phyloP scores from a whole-genome alignment of 371 early-diverging fungal species.

The Mucor mucedo region DNA sequence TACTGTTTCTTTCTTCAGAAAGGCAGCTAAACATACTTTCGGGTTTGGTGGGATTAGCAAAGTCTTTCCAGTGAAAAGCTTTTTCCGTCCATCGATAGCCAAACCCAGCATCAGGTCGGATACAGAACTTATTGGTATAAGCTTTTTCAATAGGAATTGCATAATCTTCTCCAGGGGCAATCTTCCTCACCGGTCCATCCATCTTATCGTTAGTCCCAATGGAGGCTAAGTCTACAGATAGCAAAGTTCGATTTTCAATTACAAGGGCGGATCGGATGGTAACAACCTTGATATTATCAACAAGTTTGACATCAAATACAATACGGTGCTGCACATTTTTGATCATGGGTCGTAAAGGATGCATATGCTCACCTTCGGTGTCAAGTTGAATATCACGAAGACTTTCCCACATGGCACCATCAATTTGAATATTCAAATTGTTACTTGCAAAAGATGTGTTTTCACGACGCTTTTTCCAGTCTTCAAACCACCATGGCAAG shows the following conservation, averaged over 20 bases:
- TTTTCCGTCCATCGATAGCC: slow-evolving; percentile 80
- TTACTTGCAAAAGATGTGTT: slow-evolving; percentile 53
- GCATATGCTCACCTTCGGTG: slow-evolving; percentile 80
- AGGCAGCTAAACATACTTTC: slow-evolving; percentile 34
- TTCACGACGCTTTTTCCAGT: slow-evolving; percentile 93
- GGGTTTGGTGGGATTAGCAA: slow-evolving; percentile 50
- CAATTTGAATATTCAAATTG: slow-evolving; percentile 82
- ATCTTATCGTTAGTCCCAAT: slow-evolving; percentile 68
- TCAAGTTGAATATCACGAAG: slow-evolving; percentile 88
- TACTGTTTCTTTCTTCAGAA: slow-evolving; percentile 48
- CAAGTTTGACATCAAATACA: slow-evolving; percentile 85
- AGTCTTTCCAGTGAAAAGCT: slow-evolving; percentile 74
- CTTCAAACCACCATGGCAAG: slow-evolving; percentile 93
- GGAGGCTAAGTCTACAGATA: slow-evolving; percentile 82
- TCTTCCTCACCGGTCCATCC: slow-evolving; percentile 50
- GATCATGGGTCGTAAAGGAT: slow-evolving; percentile 79
- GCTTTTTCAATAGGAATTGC: slow-evolving; percentile 88
- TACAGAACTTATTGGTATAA: slow-evolving; percentile 75
- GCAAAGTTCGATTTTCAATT: slow-evolving; percentile 79
- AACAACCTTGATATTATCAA: slow-evolving; percentile 89
- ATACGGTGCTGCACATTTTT: slow-evolving; percentile 82
- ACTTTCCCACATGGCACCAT: slow-evolving; percentile 90
- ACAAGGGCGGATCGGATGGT: slow-evolving; percentile 88
- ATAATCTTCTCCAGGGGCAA: slow-evolving; percentile 81
- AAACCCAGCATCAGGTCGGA: slow-evolving; percentile 86